phyloP scores from a whole-genome alignment of 2,329 filamentous ascomycete genomes.

The Claviceps digitariae region DNA sequence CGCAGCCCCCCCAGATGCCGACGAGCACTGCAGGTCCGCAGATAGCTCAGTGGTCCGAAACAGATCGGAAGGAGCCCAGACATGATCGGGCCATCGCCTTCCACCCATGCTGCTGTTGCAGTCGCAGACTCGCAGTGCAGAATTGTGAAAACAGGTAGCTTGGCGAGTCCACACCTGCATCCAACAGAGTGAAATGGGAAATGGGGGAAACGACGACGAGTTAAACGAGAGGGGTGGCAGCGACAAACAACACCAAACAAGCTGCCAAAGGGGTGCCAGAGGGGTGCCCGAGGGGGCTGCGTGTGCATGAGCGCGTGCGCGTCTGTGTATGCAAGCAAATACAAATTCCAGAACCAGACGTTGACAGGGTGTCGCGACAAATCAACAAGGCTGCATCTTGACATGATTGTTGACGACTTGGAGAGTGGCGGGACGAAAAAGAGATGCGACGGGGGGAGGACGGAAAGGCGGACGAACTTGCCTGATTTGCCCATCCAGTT shows the following conservation, averaged over 20 bases:
- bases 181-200: neutral
- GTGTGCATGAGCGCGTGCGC: no score
- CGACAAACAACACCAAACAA: neutral
- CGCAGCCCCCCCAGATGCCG: neutral
- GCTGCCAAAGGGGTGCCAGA: no score
- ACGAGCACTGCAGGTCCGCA: neutral
- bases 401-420: neutral
- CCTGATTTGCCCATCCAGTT: neutral
- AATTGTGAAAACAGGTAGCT: no score
- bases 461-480: neutral
- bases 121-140: neutral
- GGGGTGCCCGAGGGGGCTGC: no score
- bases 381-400: neutral
- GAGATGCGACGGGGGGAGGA: neutral
- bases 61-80: no score
- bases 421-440: neutral
- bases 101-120: neutral
- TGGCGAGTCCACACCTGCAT: no score
- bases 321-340: neutral
- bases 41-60: no score
- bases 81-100: no score
- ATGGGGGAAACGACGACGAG: no score
- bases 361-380: neutral
- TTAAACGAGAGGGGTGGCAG: neutral
- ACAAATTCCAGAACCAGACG: neutral